Conservation (phyloP, 202 grass and related monocot genomes). For the Saccharum hybrid region DNA sequence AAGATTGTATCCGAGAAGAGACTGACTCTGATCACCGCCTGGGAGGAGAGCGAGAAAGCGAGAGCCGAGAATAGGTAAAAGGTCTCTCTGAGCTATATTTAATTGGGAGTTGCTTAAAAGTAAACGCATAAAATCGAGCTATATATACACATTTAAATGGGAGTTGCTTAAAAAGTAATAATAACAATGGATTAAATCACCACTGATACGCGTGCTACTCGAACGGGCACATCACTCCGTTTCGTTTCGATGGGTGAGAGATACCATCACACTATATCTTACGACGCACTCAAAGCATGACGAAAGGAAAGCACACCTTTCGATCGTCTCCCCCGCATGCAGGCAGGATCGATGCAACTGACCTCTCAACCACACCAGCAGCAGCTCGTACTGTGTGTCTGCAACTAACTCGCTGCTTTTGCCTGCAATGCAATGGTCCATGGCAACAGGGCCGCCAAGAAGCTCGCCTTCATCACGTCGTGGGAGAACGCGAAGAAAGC, state of each 20-base stretch:
- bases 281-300: conserved; percentile 38
- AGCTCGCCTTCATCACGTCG: conserved; percentile 58
- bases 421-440: neutral
- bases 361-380: conserved; percentile 37
- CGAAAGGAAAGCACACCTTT: conserved; percentile 11
- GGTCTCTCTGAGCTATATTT: neutral
- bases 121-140: neutral
- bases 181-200: neutral
- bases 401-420: conserved; percentile 27
- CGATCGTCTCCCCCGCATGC: conserved; percentile 12
- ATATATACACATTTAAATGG: neutral
- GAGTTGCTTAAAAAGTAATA: neutral
- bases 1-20: conserved; percentile 63
- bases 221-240: conserved; percentile 33
- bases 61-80: conserved; percentile 70
- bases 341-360: neutral
- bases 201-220: neutral
- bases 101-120: conserved; percentile 38
- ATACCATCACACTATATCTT: conserved; percentile 35
- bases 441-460: conserved; percentile 68
- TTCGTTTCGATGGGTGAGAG: neutral
- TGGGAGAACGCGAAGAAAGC: conserved; percentile 85
- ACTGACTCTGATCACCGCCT: conserved; percentile 60
- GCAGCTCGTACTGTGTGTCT: neutral
- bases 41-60: conserved; percentile 78